A percentile compares a stretch with the other conserved stretches of the same genome.
phyloP scores from a whole-genome alignment of 768 basidiomycete genomes.

The Termitomyces sp. region DNA sequence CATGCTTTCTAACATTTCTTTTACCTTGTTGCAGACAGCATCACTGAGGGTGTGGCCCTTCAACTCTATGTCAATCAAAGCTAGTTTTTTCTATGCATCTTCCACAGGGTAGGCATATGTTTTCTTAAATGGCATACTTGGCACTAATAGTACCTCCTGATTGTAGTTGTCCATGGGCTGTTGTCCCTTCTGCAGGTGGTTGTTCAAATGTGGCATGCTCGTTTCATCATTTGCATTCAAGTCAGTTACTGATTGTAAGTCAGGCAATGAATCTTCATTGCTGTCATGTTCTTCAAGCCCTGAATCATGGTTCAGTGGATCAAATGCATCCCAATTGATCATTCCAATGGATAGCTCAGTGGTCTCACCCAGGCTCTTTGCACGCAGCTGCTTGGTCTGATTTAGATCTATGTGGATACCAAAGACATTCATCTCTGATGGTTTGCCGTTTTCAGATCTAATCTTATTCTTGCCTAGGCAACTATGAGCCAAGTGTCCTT shows the following conservation, averaged over 20 bases:
- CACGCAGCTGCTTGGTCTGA: not conserved
- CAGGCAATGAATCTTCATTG: not conserved
- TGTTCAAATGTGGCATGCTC: no score
- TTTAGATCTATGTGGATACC: not conserved
- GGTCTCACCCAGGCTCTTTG: not conserved
- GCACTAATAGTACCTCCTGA: no score
- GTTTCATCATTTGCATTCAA: no score
- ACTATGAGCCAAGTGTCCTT: no score
- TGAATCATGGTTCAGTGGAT: no score
- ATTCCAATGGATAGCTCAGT: not conserved
- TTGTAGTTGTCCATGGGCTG: no score
- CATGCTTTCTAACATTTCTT: no score
- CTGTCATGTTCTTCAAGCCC: not conserved
- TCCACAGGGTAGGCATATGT: no score
- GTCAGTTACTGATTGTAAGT: not conserved
- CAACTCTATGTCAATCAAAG: not conserved
- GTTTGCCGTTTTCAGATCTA: not conserved
- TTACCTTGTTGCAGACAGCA: not conserved
- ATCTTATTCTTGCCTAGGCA: not conserved
- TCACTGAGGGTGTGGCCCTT: not conserved
- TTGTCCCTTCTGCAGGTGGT: no score
- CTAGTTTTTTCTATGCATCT: not conserved
- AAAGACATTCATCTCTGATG: not conserved
- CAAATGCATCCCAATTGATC: not conserved
- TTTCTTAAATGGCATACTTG: no score